Evolutionary conservation across 2,329 filamentous ascomycete genomes (phyloP).

Genomic region (Aspergillus brasiliensis): DNA sequence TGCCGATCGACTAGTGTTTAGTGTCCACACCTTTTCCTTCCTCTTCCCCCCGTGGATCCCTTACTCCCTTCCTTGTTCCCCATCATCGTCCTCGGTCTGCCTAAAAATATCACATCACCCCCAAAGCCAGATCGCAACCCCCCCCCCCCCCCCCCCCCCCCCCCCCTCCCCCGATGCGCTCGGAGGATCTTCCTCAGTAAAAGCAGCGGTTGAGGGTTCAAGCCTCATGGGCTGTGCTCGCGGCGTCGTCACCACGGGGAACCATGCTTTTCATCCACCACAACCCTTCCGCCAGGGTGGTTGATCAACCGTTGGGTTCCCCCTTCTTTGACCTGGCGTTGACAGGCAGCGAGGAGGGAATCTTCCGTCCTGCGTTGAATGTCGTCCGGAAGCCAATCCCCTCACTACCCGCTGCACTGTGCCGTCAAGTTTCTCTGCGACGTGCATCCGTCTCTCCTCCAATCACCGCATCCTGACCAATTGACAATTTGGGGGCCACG

Average conservation of each 20-base stretch:
- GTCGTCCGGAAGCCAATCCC: not conserved
- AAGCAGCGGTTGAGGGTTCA: not conserved
- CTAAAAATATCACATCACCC: not conserved
- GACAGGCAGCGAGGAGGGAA: conserved; percentile 2
- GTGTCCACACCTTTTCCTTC: not conserved
- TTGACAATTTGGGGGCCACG: conserved; percentile 9
- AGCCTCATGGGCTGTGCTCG: not conserved
- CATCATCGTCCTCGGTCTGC: not conserved
- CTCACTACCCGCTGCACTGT: conserved; percentile 4
- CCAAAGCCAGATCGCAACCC: not conserved
- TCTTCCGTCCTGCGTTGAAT: not conserved
- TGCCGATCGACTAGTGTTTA: not conserved
- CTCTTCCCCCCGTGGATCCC: not conserved
- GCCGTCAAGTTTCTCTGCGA: conserved; percentile 6
- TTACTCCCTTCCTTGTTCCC: not conserved
- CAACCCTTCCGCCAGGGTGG: not conserved
- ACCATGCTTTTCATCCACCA: not conserved
- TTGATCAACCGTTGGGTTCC: not conserved
- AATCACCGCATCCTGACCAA: conserved; percentile 13
- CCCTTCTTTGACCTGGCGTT: not conserved
- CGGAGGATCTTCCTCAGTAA: not conserved
- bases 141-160: too few species aligned
- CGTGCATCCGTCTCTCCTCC: conserved; percentile 7
- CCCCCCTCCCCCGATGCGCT: not conserved
- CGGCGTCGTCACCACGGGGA: not conserved